Percentiles rank a stretch among this genome's conserved stretches.
Conservation (phyloP, 257 asterid genomes). For the Solanum pinnatisectum region DNA sequence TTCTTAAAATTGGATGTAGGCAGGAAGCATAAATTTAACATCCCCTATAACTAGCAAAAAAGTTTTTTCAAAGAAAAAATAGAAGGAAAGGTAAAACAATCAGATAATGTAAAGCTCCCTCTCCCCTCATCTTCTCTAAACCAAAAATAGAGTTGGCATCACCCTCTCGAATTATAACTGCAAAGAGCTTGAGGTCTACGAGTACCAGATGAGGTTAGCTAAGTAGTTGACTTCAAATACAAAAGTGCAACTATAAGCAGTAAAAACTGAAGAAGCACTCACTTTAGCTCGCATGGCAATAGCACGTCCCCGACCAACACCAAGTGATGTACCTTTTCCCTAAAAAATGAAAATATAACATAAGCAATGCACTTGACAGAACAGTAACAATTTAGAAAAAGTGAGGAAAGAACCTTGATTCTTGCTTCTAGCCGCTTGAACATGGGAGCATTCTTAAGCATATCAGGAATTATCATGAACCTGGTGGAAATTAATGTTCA, state of each 20-base stretch:
- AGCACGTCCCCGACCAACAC: constrained; percentile 98
- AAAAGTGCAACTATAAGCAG: not conserved
- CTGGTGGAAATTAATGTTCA: constrained; percentile 22
- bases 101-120: not conserved
- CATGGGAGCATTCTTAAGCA: constrained; percentile 99
- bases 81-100: not conserved
- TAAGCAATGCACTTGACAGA: constrained; percentile 5
- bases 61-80: too few species aligned
- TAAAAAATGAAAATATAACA: constrained; percentile 20
- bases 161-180: not conserved
- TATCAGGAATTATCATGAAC: constrained; percentile 97
- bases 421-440: constrained; percentile 91
- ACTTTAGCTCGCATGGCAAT: constrained; percentile 96
- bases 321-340: constrained; percentile 94
- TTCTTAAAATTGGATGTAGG: not conserved
- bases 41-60: not conserved
- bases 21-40: not conserved
- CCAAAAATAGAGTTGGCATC: not conserved
- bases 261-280: constrained; percentile 9
- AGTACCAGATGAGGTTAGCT: not conserved
- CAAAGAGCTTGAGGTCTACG: not conserved
- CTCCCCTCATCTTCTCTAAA: not conserved
- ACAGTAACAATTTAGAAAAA: not conserved
- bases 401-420: constrained; percentile 57
- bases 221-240: not conserved